These are phyloP conservation scores for Corchorus olitorius DNA, from an alignment of 345 rosid species.

Conservation along the genomic window DNA sequence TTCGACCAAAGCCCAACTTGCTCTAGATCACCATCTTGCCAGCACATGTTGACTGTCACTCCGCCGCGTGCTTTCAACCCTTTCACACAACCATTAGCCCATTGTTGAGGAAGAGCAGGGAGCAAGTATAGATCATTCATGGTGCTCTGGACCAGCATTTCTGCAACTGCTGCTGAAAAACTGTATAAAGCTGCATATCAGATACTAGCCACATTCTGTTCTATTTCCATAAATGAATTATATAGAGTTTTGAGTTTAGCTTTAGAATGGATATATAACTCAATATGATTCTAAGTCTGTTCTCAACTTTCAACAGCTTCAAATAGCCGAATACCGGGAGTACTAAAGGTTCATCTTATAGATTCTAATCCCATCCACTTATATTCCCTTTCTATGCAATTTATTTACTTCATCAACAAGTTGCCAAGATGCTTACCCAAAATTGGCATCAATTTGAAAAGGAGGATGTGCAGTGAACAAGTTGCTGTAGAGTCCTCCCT, in stretches of 20 bases:
- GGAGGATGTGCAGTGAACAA: constrained; percentile 95
- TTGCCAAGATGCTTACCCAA: constrained; percentile 58
- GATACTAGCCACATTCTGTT: neutral
- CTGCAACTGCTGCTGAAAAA: constrained; percentile 77
- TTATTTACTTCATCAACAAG: no score
- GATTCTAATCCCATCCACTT: no score
- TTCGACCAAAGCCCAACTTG: constrained; percentile 62
- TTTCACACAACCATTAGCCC: constrained; percentile 69
- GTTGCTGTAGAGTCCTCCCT: constrained; percentile 90
- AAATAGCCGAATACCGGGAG: neutral
- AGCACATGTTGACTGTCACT: constrained; percentile 61
- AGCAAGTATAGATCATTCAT: constrained; percentile 66
- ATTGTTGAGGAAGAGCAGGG: constrained; percentile 82
- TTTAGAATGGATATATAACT: neutral
- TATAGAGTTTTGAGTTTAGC: neutral
- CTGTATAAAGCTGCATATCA: constrained; percentile 34
- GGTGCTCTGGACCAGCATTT: constrained; percentile 93
- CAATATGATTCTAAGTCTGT: neutral
- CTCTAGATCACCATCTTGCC: constrained; percentile 78
- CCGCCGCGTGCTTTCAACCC: constrained; percentile 89
- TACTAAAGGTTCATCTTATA: no score
- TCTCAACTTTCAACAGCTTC: constrained; percentile 6
- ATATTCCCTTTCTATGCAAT: no score
- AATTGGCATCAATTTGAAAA: constrained; percentile 95
- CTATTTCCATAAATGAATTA: neutral